Evolutionary conservation across 2,329 filamentous ascomycete species (phyloP).

Genomic region (Fusarium musae): DNA sequence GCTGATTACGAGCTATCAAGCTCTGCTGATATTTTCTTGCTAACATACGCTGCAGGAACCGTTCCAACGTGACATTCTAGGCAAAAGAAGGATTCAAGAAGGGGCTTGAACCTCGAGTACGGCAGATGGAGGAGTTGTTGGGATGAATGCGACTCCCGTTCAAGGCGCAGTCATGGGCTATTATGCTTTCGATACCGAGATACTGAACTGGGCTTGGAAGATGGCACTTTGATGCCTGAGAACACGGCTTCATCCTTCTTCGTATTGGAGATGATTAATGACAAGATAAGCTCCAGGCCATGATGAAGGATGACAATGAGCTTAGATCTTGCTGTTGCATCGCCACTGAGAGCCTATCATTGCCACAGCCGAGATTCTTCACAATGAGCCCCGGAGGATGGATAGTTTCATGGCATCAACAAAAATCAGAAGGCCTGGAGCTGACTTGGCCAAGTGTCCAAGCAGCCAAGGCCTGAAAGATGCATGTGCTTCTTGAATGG

Average conservation of each 20-base stretch:
- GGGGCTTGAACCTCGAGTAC: neutral
- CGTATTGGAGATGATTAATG: neutral
- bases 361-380: neutral
- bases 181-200: neutral
- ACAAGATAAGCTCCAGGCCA: neutral
- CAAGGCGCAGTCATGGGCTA: neutral
- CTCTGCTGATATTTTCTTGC: neutral
- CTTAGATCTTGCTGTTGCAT: neutral
- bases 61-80: neutral
- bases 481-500: neutral
- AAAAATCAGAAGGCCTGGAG: neutral
- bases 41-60: neutral
- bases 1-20: neutral
- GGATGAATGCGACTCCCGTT: neutral
- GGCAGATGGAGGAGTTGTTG: neutral
- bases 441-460: neutral
- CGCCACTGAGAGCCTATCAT: neutral
- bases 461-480: neutral
- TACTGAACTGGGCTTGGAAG: no score
- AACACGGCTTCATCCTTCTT: conserved; percentile 2
- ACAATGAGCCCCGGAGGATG: neutral
- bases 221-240: no score
- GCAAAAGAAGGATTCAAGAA: neutral
- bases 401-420: neutral
- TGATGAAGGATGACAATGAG: neutral